phyloP scores from a whole-genome alignment of 352 stramenopile species.

The Phytopythium aichiense region DNA sequence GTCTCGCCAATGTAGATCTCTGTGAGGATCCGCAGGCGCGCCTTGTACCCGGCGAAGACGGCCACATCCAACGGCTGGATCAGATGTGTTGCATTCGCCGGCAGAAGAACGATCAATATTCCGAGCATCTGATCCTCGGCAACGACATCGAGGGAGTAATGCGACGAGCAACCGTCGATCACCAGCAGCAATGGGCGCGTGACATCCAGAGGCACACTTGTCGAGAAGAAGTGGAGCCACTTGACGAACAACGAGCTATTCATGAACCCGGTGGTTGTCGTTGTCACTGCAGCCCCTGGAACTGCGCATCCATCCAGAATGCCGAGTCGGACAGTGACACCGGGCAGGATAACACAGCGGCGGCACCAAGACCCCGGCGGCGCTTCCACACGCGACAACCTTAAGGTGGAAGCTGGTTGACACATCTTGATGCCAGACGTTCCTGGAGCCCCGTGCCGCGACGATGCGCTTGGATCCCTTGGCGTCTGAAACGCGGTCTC shows the following conservation, averaged over 20 bases:
- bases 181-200: slow-evolving; percentile 1
- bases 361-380: background rate
- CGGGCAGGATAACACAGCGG: background rate
- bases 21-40: background rate
- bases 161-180: slow-evolving; percentile 7
- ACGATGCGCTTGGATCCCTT: slow-evolving; percentile 6
- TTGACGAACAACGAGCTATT: background rate
- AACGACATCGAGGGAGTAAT: slow-evolving; percentile 2
- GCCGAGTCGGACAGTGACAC: background rate
- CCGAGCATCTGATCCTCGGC: background rate
- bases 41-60: slow-evolving; percentile 4
- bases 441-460: slow-evolving; percentile 9
- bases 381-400: background rate
- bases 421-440: slow-evolving; percentile 12
- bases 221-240: slow-evolving; percentile 6
- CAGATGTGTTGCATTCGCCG: slow-evolving; percentile 1
- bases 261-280: background rate
- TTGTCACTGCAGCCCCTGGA: background rate
- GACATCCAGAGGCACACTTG: background rate
- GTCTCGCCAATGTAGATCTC: background rate
- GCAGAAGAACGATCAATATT: background rate
- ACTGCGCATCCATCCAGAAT: background rate
- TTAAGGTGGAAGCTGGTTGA: background rate
- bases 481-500: slow-evolving; percentile 14
- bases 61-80: slow-evolving; percentile 5